Conservation (phyloP, 2,329 filamentous ascomycete species). For the Nannizzia gypsea region DNA sequence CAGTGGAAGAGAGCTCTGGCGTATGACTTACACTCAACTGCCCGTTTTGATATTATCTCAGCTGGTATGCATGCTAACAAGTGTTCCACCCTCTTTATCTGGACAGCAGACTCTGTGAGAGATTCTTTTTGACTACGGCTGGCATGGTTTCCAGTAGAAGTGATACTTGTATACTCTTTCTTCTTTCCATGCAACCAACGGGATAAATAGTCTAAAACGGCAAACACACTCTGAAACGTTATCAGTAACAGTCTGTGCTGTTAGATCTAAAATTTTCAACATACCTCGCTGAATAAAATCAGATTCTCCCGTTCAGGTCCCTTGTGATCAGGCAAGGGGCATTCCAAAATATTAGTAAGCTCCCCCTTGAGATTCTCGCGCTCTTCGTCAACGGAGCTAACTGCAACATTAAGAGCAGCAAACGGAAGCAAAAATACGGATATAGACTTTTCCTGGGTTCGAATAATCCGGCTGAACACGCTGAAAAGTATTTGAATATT, state of each 20-base stretch:
- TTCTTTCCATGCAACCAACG: slow-evolving; percentile 77
- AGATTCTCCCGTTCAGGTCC: slow-evolving; percentile 60
- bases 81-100: slow-evolving; percentile 55
- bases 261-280: slow-evolving; percentile 16
- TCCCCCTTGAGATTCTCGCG: slow-evolving; percentile 58
- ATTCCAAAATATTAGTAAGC: slow-evolving; percentile 59
- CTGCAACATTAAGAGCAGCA: slow-evolving; percentile 67
- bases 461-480: slow-evolving; percentile 68
- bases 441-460: slow-evolving; percentile 73
- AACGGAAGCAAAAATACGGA: slow-evolving; percentile 84
- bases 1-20: slow-evolving; percentile 86
- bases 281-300: slow-evolving; percentile 76
- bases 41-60: slow-evolving; percentile 64
- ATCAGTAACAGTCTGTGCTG: not conserved
- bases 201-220: slow-evolving; percentile 80
- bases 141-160: slow-evolving; percentile 19
- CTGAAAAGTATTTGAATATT: slow-evolving; percentile 70
- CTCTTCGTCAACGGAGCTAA: slow-evolving; percentile 57
- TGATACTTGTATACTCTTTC: slow-evolving; percentile 33
- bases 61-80: slow-evolving; percentile 59
- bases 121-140: slow-evolving; percentile 22
- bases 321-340: slow-evolving; percentile 42
- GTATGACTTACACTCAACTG: slow-evolving; percentile 89
- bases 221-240: slow-evolving; percentile 61
- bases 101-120: slow-evolving; percentile 22